Conservation (phyloP, 805 yeast species). For the Kuraishia cidri region DNA sequence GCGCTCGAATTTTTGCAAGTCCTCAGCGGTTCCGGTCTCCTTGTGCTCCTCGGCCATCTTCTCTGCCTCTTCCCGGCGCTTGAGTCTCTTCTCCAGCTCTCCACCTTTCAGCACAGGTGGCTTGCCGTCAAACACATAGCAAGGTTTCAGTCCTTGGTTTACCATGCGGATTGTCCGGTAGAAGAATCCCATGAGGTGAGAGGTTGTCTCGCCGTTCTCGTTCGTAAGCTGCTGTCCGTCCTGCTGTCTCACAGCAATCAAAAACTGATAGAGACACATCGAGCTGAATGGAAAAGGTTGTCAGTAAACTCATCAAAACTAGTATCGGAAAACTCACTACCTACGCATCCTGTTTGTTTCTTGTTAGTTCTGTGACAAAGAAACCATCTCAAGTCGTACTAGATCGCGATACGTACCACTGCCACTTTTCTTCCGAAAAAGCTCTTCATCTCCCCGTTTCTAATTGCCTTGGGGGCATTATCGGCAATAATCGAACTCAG, state of each 20-base stretch:
- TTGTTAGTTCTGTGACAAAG: too few species aligned
- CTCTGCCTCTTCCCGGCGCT: constrained; percentile 75
- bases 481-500: constrained; percentile 81
- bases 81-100: constrained; percentile 79
- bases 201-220: constrained; percentile 85
- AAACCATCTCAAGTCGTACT: too few species aligned
- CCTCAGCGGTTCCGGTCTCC: constrained; percentile 76
- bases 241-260: constrained; percentile 92
- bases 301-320: not conserved
- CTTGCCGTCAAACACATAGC: constrained; percentile 95
- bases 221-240: constrained; percentile 92
- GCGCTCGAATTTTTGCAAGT: constrained; percentile 67
- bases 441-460: constrained; percentile 71
- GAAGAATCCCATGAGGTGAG: constrained; percentile 95
- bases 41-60: constrained; percentile 65
- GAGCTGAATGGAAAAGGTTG: too few species aligned
- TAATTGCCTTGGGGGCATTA: constrained; percentile 79
- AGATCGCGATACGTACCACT: too few species aligned
- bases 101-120: constrained; percentile 95
- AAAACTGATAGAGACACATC: constrained; percentile 92
- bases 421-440: constrained; percentile 96
- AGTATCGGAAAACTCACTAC: too few species aligned
- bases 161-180: constrained; percentile 87
- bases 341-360: too few species aligned
- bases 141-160: constrained; percentile 91